Conservation (phyloP, 148 eudicot genomes). For the Selenicereus undatus region DNA sequence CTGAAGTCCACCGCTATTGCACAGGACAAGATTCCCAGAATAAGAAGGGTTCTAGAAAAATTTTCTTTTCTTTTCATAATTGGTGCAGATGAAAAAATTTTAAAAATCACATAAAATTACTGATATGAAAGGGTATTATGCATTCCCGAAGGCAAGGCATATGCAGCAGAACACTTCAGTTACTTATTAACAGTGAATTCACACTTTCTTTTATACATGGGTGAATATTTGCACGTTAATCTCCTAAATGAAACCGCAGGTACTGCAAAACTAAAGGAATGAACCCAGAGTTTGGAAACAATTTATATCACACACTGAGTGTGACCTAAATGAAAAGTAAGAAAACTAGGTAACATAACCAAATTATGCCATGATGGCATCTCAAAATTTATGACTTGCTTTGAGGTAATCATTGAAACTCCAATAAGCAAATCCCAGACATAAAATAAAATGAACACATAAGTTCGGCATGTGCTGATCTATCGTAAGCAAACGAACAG, state of each 20-base stretch:
- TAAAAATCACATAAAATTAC: too few relatives aligned
- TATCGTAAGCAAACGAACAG: not conserved
- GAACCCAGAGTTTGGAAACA: too few relatives aligned
- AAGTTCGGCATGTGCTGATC: not conserved
- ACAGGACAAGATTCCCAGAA: not conserved
- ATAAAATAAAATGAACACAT: not conserved
- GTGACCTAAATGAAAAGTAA: too few relatives aligned
- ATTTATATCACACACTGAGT: too few relatives aligned
- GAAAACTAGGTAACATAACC: not conserved
- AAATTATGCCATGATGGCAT: not conserved
- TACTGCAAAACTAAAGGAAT: too few relatives aligned
- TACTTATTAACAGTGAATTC: not conserved
- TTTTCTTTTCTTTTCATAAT: too few relatives aligned
- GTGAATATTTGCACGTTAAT: not conserved
- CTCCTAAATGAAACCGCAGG: not conserved
- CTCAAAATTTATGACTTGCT: not conserved
- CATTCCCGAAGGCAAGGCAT: too few relatives aligned
- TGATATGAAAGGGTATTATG: too few relatives aligned
- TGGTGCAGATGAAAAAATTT: too few relatives aligned
- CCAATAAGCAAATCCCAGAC: not conserved
- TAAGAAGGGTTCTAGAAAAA: not conserved
- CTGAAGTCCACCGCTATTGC: not conserved
- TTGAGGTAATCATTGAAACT: not conserved
- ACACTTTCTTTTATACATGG: not conserved
- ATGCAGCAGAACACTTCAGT: not conserved